phyloP scores from a whole-genome alignment of 306 rosid genomes.

The Biancaea sappan region DNA sequence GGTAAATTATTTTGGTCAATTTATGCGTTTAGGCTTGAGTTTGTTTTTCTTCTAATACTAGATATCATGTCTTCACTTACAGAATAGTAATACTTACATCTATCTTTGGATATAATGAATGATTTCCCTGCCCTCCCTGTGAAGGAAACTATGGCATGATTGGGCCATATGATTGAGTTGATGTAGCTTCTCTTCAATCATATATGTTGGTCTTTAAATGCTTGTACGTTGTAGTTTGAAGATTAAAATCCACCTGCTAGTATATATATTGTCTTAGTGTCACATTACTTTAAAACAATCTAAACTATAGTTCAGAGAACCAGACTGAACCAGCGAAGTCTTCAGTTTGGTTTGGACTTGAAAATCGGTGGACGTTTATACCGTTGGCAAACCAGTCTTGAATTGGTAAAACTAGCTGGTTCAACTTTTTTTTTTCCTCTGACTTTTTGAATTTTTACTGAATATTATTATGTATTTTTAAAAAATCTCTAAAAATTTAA shows the following conservation, averaged over 20 bases:
- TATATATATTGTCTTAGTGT: neutral
- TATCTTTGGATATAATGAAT: neutral
- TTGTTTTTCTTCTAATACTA: neutral
- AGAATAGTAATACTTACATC: neutral
- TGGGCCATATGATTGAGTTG: neutral
- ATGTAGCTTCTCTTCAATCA: neutral
- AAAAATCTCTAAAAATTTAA: too few relatives aligned
- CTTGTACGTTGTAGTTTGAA: neutral
- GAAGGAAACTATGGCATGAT: neutral
- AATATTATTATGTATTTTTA: too few relatives aligned
- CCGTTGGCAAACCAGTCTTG: too few relatives aligned
- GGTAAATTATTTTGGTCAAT: slow-evolving; percentile 47
- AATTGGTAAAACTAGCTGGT: too few relatives aligned
- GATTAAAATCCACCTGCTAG: neutral
- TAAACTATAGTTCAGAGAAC: too few relatives aligned
- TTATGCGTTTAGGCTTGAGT: slow-evolving; percentile 4
- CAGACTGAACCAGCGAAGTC: too few relatives aligned
- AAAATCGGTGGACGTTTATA: too few relatives aligned
- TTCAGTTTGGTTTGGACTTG: too few relatives aligned
- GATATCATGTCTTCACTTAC: neutral
- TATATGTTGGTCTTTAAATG: neutral
- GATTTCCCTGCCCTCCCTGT: neutral
- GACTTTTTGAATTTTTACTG: too few relatives aligned
- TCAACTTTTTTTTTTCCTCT: too few relatives aligned
- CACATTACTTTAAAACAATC: neutral